These are phyloP conservation scores for Pelargonium myrrhifolium DNA, from an alignment of 441 rosid species.

Conservation along the genomic window DNA sequence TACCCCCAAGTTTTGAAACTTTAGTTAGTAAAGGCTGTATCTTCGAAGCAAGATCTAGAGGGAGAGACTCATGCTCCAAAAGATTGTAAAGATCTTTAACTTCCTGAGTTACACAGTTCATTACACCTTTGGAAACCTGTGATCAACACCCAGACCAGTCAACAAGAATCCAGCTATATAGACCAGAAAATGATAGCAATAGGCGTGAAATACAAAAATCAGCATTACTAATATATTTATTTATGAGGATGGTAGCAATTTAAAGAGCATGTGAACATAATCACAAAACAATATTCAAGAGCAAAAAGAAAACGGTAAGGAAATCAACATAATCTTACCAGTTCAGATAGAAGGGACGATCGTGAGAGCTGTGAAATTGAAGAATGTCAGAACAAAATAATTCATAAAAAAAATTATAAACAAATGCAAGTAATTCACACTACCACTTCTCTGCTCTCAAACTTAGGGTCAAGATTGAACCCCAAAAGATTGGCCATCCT, in stretches of 20 bases:
- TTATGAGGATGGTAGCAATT: no score
- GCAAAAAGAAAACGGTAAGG: no score
- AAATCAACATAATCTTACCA: constrained; percentile 45
- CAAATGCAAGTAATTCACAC: constrained; percentile 8
- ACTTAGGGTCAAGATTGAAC: constrained; percentile 78
- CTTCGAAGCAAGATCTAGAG: constrained; percentile 75
- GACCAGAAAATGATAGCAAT: not conserved
- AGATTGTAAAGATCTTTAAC: constrained; percentile 90
- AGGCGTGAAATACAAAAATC: not conserved
- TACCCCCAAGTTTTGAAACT: constrained; percentile 72
- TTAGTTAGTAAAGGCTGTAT: constrained; percentile 67
- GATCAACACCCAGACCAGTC: constrained; percentile 17
- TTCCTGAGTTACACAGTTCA: constrained; percentile 90
- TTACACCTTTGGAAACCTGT: constrained; percentile 82
- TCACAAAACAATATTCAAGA: no score
- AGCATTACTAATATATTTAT: not conserved
- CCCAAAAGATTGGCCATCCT: constrained; percentile 95
- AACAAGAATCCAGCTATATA: not conserved
- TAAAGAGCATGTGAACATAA: no score
- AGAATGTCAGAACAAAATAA: constrained; percentile 16
- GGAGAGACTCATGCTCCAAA: constrained; percentile 81
- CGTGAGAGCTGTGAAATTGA: constrained; percentile 68
- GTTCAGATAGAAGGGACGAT: constrained; percentile 75
- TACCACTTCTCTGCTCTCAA: constrained; percentile 93
- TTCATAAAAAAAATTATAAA: not conserved